Base-by-base conservation (phyloP, 73 alveolate species). In the Tetrahymena thermophila region DNA sequence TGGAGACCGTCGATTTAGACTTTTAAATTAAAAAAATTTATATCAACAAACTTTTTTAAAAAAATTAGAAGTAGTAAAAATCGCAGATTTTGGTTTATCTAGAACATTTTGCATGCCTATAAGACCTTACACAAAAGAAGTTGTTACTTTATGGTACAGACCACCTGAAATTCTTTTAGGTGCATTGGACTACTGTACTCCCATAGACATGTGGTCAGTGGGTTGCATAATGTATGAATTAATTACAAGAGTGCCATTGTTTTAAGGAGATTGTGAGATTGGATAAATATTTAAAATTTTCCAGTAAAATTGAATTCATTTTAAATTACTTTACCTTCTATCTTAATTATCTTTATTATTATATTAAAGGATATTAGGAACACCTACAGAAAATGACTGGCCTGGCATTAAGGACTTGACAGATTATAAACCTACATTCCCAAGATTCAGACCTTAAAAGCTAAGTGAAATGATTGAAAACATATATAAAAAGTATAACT, bases 111-210 rank as follows among this genome's bases (percentile, higher is more conserved):
- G 96, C 34, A 85, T 94, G 35, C 99, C 99, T 0, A 96, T 98
- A 25, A 95, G 97, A 43, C 98, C 97, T 35, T 97, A 96, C 94
- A 98, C 99, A n/a, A 95, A 94, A 38, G 95, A 96, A 84, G 99
- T 99, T 0, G 99, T 98, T 9, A 99, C 99, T 16, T 98, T 97
- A 37, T 99, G 99, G 98, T 99, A 99, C 94, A 96, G 99, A 84
- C 98, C 99, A 14, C 99, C 99, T 38, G 99, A 99, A 95, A 93
- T 99, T 17, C 96, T 99, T 85, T 96, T 99, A 56, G 99, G 99
- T 25, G 97, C 98, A 23, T 96, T 94, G 19, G 85, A 94, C 23
- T 98, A 98, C 96, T 97, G 99, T 11, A 97, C 98, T 84, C 99
- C 98, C 9, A 97, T 98, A 38, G 99, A 99, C 96, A 97, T 98